Base-by-base conservation (phyloP, 139 green algal genomes). In the Volvox reticuliferus region DNA sequence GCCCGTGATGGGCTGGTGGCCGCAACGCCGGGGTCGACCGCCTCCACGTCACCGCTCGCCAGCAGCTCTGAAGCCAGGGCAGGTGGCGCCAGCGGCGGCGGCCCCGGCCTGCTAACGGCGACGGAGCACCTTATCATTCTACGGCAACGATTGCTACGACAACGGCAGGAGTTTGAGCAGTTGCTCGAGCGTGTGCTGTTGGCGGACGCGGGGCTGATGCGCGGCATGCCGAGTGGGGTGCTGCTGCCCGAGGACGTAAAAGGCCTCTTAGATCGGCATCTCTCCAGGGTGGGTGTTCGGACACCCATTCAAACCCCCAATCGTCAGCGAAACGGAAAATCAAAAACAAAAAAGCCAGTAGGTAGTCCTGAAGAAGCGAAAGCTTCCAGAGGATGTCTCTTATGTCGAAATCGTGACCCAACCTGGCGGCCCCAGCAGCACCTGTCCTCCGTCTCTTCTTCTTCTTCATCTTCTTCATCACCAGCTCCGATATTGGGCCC, bases 111-210 rank as follows among this genome's bases (percentile, higher is more conserved):
- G 30, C 86, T 90, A 12, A 90, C 86, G 6, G 13, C 44, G 16
- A 21, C 50, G 44, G 86, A 90, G 86, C 86, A 90, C 73, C n/a
- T 90, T 69, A 69, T 75, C 0, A 77, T 90, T 2, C n/a, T 90
- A 28, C 73, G 73, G 44, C 86, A 90, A 75, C 86, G 86, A n/a
- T 21, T 90, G 86, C 1, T 90, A 20, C 71, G 86, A 44, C 86
- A 90, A 44, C 86, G 86, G 30, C 73, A 63, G 86, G 86, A 90
- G 86, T 90, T 90, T n/a, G 86, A 90, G 86, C 26, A 33, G 50
- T 35, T 90, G 24, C 30, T 90, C 37, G 86, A 76, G 86, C 84
- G 84, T 16, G 50, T 84, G 73, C 26, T 73, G 28, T 30, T 21
- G 68, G 69, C 22, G 26, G 63, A 35, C 61, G 20, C 75, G 32